These are phyloP conservation scores for Amylocystis lapponica DNA, from an alignment of 768 basidiomycete species.

Conservation along the genomic window DNA sequence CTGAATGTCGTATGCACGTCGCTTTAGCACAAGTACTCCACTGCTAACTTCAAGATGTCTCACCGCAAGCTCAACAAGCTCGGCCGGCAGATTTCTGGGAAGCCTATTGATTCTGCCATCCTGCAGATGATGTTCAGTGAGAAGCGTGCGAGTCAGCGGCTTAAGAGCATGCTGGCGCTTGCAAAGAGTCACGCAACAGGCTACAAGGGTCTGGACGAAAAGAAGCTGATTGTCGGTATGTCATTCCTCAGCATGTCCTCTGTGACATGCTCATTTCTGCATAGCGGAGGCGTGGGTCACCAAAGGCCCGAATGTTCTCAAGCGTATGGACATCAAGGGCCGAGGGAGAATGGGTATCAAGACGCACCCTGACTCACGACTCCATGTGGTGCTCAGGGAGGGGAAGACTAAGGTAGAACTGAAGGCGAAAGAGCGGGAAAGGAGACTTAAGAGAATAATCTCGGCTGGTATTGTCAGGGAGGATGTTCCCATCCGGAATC, in stretches of 20 bases:
- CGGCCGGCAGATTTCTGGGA: slow-evolving; percentile 79
- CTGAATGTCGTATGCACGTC: not conserved
- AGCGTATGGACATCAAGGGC: slow-evolving; percentile 76
- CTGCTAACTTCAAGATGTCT: slow-evolving; percentile 89
- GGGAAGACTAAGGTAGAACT: slow-evolving; percentile 73
- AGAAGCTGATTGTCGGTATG: slow-evolving; percentile 79
- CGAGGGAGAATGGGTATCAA: slow-evolving; percentile 77
- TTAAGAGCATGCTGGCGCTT: slow-evolving; percentile 83
- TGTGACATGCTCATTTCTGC: not conserved
- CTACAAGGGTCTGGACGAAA: slow-evolving; percentile 67
- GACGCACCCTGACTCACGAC: slow-evolving; percentile 65
- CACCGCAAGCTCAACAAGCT: slow-evolving; percentile 90
- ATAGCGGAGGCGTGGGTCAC: slow-evolving; percentile 92
- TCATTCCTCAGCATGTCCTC: too few relatives aligned
- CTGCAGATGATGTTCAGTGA: slow-evolving; percentile 96
- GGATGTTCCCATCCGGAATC: slow-evolving; percentile 72
- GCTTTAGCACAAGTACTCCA: slow-evolving; percentile 85
- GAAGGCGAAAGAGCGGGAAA: slow-evolving; percentile 53
- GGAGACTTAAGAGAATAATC: slow-evolving; percentile 70
- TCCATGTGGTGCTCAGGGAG: slow-evolving; percentile 74
- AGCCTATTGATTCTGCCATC: slow-evolving; percentile 92
- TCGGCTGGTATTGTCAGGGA: slow-evolving; percentile 78
- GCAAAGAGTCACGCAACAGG: slow-evolving; percentile 81
- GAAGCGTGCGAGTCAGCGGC: slow-evolving; percentile 80
- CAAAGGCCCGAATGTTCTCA: slow-evolving; percentile 63